These are phyloP conservation scores for Didymella pinodella DNA, from an alignment of 2,329 filamentous ascomycete genomes.

Conservation along the genomic window DNA sequence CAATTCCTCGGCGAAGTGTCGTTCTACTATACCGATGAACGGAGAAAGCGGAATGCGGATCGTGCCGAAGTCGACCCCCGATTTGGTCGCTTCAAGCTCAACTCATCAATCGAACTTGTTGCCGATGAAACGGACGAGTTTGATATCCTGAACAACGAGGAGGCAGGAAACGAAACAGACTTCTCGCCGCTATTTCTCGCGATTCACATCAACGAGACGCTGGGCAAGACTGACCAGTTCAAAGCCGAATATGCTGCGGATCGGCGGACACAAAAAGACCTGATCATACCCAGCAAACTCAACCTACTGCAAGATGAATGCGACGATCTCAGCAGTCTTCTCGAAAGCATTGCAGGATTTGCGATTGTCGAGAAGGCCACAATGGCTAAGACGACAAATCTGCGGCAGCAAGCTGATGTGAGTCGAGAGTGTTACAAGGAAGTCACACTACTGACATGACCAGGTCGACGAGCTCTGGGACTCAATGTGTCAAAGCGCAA, in stretches of 20 bases:
- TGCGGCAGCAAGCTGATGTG: conserved; percentile 83
- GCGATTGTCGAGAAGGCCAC: conserved; percentile 96
- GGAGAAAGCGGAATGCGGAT: conserved; percentile 82
- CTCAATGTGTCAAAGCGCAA: conserved; percentile 90
- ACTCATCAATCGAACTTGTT: conserved; percentile 94
- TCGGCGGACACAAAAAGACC: conserved; percentile 86
- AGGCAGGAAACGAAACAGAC: conserved; percentile 82
- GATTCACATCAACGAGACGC: conserved; percentile 92
- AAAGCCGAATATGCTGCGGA: conserved; percentile 91
- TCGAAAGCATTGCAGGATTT: conserved; percentile 95
- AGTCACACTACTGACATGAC: conserved; percentile 6
- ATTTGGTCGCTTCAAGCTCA: conserved; percentile 84
- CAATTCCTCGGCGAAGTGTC: conserved; percentile 96
- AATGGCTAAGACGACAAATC: conserved; percentile 82
- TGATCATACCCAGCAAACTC: conserved; percentile 79
- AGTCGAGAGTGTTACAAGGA: conserved; percentile 34
- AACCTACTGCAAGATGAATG: conserved; percentile 84
- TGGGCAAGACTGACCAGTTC: conserved; percentile 92
- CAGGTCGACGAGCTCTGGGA: conserved; percentile 98
- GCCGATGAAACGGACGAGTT: conserved; percentile 96
- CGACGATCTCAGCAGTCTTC: conserved; percentile 82
- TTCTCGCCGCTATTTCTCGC: conserved; percentile 95
- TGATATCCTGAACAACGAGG: conserved; percentile 90
- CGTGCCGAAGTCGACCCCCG: conserved; percentile 78
- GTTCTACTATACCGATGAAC: conserved; percentile 92